A percentile compares a stretch with the other conserved stretches of the same genome.
Conservation (phyloP, 1,284 basidiomycete species). For the Cutaneotrichosporon spelunceum region DNA sequence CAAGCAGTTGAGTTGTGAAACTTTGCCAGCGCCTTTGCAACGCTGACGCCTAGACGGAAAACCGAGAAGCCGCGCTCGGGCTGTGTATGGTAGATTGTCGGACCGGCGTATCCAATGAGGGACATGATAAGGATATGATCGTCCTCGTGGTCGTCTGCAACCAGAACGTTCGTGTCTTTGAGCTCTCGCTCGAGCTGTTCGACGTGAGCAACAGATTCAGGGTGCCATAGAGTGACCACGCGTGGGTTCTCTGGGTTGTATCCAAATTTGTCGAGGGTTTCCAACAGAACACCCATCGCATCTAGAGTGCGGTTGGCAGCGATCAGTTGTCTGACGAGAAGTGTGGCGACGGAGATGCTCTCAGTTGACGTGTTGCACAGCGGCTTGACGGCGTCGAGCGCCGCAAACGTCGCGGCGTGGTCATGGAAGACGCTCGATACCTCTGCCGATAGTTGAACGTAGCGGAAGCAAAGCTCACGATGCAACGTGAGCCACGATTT, state of each 20-base stretch:
- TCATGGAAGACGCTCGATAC: constrained; percentile 29
- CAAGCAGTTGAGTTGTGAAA: constrained; percentile 29
- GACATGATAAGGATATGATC: constrained; percentile 26
- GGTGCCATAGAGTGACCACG: constrained; percentile 16
- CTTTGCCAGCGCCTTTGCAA: constrained; percentile 19
- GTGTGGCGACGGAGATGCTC: constrained; percentile 26
- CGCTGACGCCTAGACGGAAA: constrained; percentile 29
- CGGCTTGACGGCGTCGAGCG: constrained; percentile 23
- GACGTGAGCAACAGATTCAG: constrained; percentile 23
- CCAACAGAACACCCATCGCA: constrained; percentile 23
- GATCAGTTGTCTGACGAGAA: constrained; percentile 29
- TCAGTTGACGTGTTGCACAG: constrained; percentile 24
- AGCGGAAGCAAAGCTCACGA: constrained; percentile 24
- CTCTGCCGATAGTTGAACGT: constrained; percentile 24
- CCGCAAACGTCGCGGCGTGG: constrained; percentile 21
- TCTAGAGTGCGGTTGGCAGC: constrained; percentile 19
- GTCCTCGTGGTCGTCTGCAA: constrained; percentile 19
- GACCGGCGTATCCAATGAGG: constrained; percentile 32
- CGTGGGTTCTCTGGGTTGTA: constrained; percentile 25
- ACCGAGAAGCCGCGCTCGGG: constrained; percentile 19
- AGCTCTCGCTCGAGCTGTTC: constrained; percentile 11
- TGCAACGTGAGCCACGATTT: constrained; percentile 20
- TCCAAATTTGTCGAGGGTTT: constrained; percentile 24
- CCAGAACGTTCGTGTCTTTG: background rate
- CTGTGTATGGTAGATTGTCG: constrained; percentile 30